Base-by-base conservation (phyloP, 106 monocot genomes). In the Alisma plantagoaquatica region DNA sequence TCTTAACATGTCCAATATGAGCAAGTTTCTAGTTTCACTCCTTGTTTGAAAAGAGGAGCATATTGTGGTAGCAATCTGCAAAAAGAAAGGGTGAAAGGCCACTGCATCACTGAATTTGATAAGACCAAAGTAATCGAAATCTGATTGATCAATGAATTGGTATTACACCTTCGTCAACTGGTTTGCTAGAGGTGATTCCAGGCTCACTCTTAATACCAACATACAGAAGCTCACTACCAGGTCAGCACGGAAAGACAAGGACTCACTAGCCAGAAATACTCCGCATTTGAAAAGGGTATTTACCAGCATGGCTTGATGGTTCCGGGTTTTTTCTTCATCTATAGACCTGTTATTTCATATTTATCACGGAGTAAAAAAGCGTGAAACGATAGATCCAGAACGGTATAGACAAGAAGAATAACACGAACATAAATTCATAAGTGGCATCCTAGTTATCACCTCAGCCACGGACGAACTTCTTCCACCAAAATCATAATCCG, bases 401-500 rank as follows among this genome's bases (percentile, higher is more conserved):
- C n/a, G n/a, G n/a, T n/a, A n/a, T n/a, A n/a, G n/a, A n/a, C n/a
- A n/a, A n/a, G n/a, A n/a, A n/a, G n/a, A n/a, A n/a, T n/a, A n/a
- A n/a, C n/a, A n/a, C n/a, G n/a, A n/a, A n/a, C n/a, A n/a, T n/a
- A n/a, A n/a, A n/a, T n/a, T n/a, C n/a, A n/a, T n/a, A n/a, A n/a
- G n/a, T n/a, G n/a, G n/a, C n/a, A n/a, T n/a, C n/a, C n/a, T n/a
- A n/a, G n/a, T n/a, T n/a, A n/a, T n/a, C n/a, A 90, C 89, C 57
- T 59, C 19, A 84, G 20, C 79, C 73, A 77, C n/a, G 80, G 79
- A 17, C 63, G 64, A 10, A 84, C 51, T 49, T 80, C 72, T 26
- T 80, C 65, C 16, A 61, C 57, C 8, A 90, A 33, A 15, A 26
- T 45, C 35, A 84, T 31, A 46, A 71, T 41, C 45, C 74, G 58